Evolutionary conservation across 805 yeast species (phyloP), one percentile per base, ranked within the genome.

Genomic region (Starmerella sirachaensis): DNA sequence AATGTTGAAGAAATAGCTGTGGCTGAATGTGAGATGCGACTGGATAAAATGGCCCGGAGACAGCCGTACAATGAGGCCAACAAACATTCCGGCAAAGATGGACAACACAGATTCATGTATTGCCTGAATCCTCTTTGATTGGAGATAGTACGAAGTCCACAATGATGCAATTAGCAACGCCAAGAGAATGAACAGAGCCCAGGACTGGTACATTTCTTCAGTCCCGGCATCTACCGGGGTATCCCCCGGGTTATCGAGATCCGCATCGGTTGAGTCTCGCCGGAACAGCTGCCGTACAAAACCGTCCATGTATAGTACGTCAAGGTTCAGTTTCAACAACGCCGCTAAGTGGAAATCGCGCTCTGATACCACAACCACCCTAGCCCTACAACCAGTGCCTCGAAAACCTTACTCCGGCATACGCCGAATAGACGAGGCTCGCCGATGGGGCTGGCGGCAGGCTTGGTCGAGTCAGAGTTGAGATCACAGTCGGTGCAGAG

Each of bases 41-140:
- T 93, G 98, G 51, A 91, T 93, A 59, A 84, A 85, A 58, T 85
- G 96, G 32, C 98, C 98, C 0, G 99, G 98, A 3, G 84, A 70
- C 17, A 88, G 68, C 50, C 99, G 70, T 43, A 93, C 85, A 17
- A 91, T 71, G 23, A 93, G 59, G 0, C 99, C 99, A 19, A 91
- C 94, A 32, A 84, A 67, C 97, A 84, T 86, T 16, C 99, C 99
- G 52, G 88, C 85, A 56, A 91, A 85, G 42, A 91, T 91, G 1
- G 97, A 84, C 31, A 93, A 63, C 27, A 91, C 97, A 0, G 98
- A 91, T 62, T 91, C 99, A 60, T 91, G 99, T n/a, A 91, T 74
- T 3, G 94, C 93, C 59, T 83, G 86, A 52, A 91, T 88, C 47
- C 91, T 70, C 50, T 83, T 72, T 52, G 84, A 94, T 54, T 88